Evolutionary conservation across 176 grass and related monocot species (phyloP).

Genomic region (Avena sativa): DNA sequence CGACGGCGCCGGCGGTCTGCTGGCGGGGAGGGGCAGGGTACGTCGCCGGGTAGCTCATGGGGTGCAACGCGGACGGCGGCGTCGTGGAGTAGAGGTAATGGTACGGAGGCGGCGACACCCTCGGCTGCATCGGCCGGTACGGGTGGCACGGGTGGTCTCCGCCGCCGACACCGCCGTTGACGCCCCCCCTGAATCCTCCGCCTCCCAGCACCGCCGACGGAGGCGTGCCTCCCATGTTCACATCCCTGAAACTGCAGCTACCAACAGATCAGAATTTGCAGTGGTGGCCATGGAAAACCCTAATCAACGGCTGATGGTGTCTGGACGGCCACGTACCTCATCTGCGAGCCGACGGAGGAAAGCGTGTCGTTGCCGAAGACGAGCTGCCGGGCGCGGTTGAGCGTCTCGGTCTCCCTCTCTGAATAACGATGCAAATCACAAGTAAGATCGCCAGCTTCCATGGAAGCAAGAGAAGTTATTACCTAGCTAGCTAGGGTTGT

Average conservation of each 20-base stretch:
- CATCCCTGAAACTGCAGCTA: slow-evolving; percentile 74
- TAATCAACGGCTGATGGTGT: slow-evolving; percentile 24
- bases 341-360: slow-evolving; percentile 50
- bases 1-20: not conserved
- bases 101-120: slow-evolving; percentile 56
- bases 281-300: slow-evolving; percentile 43
- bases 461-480: slow-evolving; percentile 13
- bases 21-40: slow-evolving; percentile 51
- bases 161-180: slow-evolving; percentile 7
- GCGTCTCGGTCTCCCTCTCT: slow-evolving; percentile 99
- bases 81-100: slow-evolving; percentile 60
- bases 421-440: not conserved
- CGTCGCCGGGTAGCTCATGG: slow-evolving; percentile 59
- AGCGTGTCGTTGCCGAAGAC: slow-evolving; percentile 93
- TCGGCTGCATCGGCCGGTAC: slow-evolving; percentile 59
- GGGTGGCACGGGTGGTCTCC: slow-evolving; percentile 55
- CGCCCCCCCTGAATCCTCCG: slow-evolving; percentile 48
- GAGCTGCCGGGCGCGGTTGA: slow-evolving; percentile 94
- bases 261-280: slow-evolving; percentile 4
- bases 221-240: slow-evolving; percentile 48
- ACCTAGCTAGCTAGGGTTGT: slow-evolving; percentile 25
- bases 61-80: slow-evolving; percentile 55
- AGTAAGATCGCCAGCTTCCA: not conserved
- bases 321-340: slow-evolving; percentile 52
- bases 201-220: slow-evolving; percentile 51